Evolutionary conservation across 495 filamentous ascomycete genomes (phyloP).

Genomic region (Talaromyces adpressus): DNA sequence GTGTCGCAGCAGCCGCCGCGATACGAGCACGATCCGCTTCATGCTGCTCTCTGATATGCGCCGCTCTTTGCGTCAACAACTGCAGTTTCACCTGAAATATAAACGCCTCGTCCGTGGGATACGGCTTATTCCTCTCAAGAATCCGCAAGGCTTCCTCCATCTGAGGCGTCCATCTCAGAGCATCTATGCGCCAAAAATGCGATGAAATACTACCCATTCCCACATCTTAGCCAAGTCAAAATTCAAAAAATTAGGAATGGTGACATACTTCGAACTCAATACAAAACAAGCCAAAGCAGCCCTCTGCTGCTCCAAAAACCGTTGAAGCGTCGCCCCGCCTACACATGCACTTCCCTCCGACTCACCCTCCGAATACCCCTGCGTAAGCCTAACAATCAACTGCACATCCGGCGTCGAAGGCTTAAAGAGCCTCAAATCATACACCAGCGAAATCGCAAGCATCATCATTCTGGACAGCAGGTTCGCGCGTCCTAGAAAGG

Average conservation of each 20-base stretch:
- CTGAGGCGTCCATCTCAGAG: slow-evolving; percentile 21
- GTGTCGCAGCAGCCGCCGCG: slow-evolving; percentile 8
- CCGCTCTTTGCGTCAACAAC: slow-evolving; percentile 18
- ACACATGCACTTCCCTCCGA: not conserved
- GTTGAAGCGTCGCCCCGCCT: slow-evolving; percentile 10
- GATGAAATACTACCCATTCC: slow-evolving; percentile 21
- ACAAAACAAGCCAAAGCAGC: slow-evolving; percentile 24
- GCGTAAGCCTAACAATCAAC: slow-evolving; percentile 19
- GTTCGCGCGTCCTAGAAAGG: slow-evolving; percentile 23
- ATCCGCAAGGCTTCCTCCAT: slow-evolving; percentile 22
- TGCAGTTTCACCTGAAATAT: slow-evolving; percentile 22
- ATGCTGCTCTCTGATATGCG: slow-evolving; percentile 18
- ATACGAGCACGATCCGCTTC: slow-evolving; percentile 13
- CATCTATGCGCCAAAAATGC: slow-evolving; percentile 19
- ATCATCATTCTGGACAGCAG: slow-evolving; percentile 23
- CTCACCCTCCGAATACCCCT: slow-evolving; percentile 14
- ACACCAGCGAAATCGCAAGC: slow-evolving; percentile 22
- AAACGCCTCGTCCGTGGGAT: slow-evolving; percentile 17
- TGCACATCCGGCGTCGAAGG: slow-evolving; percentile 17
- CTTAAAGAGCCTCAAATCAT: slow-evolving; percentile 21
- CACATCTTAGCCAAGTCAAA: slow-evolving; percentile 8
- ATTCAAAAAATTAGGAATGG: not conserved
- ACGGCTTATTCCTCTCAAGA: slow-evolving; percentile 14
- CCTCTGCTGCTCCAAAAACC: slow-evolving; percentile 20
- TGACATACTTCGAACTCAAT: slow-evolving; percentile 22